Evolutionary conservation across 2,329 filamentous ascomycete genomes (phyloP), one percentile per base, ranked within the genome.

Genomic region (Scleromitrula shiraiana): DNA sequence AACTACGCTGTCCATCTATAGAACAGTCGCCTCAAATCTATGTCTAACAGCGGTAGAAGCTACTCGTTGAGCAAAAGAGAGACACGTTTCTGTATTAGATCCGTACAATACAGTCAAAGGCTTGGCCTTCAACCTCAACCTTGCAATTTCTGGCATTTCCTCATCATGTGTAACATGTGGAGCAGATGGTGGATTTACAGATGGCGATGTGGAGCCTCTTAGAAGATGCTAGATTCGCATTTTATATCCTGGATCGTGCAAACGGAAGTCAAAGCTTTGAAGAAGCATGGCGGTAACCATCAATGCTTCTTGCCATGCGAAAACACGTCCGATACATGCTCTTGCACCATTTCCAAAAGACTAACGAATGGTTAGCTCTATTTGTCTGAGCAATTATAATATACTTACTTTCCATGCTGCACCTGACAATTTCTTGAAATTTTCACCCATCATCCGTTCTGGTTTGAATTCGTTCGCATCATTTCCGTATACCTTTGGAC

Each of bases 31-130:
- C 5, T 62, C 64, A 62, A 80, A 87, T 0, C 84, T 83, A 54
- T 78, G 77, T 4, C 62, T 62, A 2, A 68, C 56, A 1, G 82
- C 82, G 56, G 80, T 75, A 4, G 72, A 69, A 1, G 79, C 79
- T 7, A 88, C 61, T 23, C 76, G 70, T 52, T 82, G 74, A 1
- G 84, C 80, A 39, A 88, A 71, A 1, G 79, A 71, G 62, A 88
- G 82, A 61, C 84, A 88, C 1, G 85, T 89, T 0, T 85, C 85
- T 7, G 78, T 80, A 59, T 88, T 87, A n/a, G 81, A 84, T 2
- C 85, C 85, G 58, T 85, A 89, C 30, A 81, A 75, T 17, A 90
- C 74, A 15, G 75, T 74, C 54, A 89, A 56, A 5, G 35, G 17
- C 10, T 46, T 26, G 2, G 4, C 20, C 29, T 40, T 8, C 5